These are phyloP conservation scores for Pyrenopolyporus hunteri DNA, from an alignment of 495 filamentous ascomycete species.

Conservation along the genomic window DNA sequence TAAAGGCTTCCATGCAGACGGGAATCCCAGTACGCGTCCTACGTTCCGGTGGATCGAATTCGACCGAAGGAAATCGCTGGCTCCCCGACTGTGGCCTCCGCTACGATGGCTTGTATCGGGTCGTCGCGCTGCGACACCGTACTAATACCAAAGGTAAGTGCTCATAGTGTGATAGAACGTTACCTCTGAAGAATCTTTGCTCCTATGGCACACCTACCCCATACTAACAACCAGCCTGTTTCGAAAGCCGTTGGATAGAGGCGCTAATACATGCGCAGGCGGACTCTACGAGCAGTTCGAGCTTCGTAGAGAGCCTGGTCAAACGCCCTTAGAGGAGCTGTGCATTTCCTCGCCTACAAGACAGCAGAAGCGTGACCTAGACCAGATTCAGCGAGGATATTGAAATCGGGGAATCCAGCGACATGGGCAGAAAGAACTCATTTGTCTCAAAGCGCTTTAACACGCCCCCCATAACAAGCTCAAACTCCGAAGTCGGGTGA, in stretches of 20 bases:
- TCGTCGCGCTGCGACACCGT: constrained; percentile 25
- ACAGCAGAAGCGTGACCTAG: constrained; percentile 18
- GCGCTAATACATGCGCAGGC: background rate
- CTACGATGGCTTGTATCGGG: constrained; percentile 61
- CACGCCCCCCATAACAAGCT: background rate
- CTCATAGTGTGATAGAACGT: background rate
- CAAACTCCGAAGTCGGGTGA: no score
- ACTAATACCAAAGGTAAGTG: constrained; percentile 26
- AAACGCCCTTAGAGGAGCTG: constrained; percentile 38
- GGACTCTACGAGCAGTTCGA: constrained; percentile 50
- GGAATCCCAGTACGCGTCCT: constrained; percentile 54
- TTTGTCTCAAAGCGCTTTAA: no score
- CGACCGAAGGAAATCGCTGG: constrained; percentile 22
- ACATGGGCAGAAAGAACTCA: no score
- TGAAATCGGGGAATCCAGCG: background rate
- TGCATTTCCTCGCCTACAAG: constrained; percentile 33
- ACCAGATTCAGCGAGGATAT: background rate
- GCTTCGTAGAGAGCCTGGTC: constrained; percentile 44
- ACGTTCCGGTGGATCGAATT: constrained; percentile 38
- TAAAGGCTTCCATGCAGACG: constrained; percentile 41
- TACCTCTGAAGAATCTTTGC: no score
- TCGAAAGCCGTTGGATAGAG: no score
- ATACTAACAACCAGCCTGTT: no score
- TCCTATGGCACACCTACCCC: no score
- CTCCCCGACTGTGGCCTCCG: constrained; percentile 52